These are phyloP conservation scores for Begonia masoniana DNA, from an alignment of 306 rosid species.

Conservation along the genomic window DNA sequence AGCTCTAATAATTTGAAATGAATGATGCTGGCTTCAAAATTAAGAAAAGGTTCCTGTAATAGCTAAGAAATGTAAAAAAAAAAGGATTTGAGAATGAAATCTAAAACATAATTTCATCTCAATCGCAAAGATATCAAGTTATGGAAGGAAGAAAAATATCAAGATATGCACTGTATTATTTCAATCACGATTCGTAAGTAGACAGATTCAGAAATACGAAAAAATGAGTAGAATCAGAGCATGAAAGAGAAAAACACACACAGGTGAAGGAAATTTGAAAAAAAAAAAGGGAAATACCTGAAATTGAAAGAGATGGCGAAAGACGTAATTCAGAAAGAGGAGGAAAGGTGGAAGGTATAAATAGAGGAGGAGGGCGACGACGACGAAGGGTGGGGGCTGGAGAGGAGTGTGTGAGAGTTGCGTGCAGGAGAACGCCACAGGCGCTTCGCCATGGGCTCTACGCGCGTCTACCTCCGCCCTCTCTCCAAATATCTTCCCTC, in stretches of 20 bases:
- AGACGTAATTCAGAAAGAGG: not conserved
- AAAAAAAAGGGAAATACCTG: not conserved
- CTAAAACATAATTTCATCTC: not conserved
- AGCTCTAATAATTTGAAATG: conserved; percentile 14
- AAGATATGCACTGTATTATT: not conserved
- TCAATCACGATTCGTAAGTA: too few species aligned
- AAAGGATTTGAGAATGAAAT: not conserved
- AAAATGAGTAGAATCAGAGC: not conserved
- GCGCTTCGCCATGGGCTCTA: conserved; percentile 43
- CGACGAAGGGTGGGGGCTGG: not conserved
- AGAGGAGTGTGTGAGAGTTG: conserved; percentile 52
- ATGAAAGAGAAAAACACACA: not conserved
- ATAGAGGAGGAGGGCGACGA: not conserved
- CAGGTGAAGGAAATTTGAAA: not conserved
- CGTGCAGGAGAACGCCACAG: conserved; percentile 47
- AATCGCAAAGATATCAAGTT: not conserved
- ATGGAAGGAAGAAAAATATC: not conserved
- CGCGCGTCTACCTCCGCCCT: conserved; percentile 41
- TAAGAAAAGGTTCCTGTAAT: conserved; percentile 3
- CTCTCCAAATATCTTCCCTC: conserved; percentile 40
- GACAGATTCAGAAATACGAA: not conserved
- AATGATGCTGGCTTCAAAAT: not conserved
- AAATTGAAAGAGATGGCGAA: not conserved
- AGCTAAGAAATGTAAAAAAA: conserved; percentile 1
- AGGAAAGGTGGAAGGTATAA: not conserved